These are phyloP conservation scores for Ceratocystis destructans DNA, from an alignment of 2,329 filamentous ascomycete species.

Conservation along the genomic window DNA sequence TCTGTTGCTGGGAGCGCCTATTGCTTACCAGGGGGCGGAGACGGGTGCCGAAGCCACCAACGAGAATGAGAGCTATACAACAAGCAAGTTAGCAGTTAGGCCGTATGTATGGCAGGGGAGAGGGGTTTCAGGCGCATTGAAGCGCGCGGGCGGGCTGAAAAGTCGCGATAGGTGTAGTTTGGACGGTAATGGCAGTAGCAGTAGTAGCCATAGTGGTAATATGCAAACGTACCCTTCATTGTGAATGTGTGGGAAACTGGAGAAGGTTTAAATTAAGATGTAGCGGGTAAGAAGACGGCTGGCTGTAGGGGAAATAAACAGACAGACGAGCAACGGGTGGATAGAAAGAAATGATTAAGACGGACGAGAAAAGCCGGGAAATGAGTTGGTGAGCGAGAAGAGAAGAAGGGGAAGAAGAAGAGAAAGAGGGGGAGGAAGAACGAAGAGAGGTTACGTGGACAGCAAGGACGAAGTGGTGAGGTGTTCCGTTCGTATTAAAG, in stretches of 20 bases:
- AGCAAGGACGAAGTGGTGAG: conserved; percentile 17
- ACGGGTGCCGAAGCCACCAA: conserved; percentile 96
- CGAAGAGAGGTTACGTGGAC: conserved; percentile 13
- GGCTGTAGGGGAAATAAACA: conserved; percentile 13
- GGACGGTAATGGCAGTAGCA: neutral
- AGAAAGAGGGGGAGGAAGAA: conserved; percentile 12
- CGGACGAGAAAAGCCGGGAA: conserved; percentile 9
- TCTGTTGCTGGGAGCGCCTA: neutral
- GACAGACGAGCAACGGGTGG: conserved; percentile 3
- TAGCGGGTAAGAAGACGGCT: conserved; percentile 10
- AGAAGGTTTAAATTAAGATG: conserved; percentile 16
- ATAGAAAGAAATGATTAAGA: conserved; percentile 14
- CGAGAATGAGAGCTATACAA: conserved; percentile 78
- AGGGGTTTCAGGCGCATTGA: neutral
- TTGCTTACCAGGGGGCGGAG: conserved; percentile 76
- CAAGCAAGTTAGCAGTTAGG: conserved; percentile 7
- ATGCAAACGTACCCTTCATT: conserved; percentile 27
- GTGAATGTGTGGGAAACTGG: conserved; percentile 21
- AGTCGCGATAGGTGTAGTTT: neutral
- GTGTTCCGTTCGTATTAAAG: conserved; percentile 19
- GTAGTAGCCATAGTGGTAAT: neutral
- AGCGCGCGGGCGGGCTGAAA: neutral
- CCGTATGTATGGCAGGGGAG: no score
- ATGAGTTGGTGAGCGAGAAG: conserved; percentile 2
- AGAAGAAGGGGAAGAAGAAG: conserved; percentile 17